A percentile compares a stretch with the other conserved stretches of the same genome.
phyloP scores from a whole-genome alignment of 192 early-diverging fungal species.

The Coemansia sp. region DNA sequence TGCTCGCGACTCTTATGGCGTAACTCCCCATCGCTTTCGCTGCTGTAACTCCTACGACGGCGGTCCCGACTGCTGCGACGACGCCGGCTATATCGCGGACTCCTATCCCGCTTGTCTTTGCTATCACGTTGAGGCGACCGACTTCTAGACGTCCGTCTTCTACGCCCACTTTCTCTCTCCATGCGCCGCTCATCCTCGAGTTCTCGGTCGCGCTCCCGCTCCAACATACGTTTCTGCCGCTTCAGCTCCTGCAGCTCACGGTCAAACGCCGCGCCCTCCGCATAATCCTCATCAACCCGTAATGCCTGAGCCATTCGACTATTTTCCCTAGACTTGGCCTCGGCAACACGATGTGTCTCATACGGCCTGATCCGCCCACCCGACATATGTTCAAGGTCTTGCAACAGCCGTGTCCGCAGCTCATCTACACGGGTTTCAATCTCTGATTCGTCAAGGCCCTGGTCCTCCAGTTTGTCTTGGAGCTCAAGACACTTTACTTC shows the following conservation, averaged over 20 bases:
- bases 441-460: constrained; percentile 66
- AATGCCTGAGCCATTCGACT: constrained; percentile 65
- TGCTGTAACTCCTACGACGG: constrained; percentile 1
- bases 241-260: constrained; percentile 63
- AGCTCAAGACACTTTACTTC: constrained; percentile 85
- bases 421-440: constrained; percentile 65
- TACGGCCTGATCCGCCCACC: constrained; percentile 47
- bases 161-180: background rate
- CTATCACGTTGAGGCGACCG: background rate
- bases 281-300: constrained; percentile 64
- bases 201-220: constrained; percentile 22
- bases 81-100: background rate
- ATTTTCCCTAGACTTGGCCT: constrained; percentile 72
- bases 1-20: background rate
- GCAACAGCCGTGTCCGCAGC: constrained; percentile 61
- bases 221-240: constrained; percentile 26
- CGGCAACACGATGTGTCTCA: constrained; percentile 70
- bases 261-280: constrained; percentile 75
- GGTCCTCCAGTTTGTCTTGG: constrained; percentile 75
- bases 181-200: constrained; percentile 3
- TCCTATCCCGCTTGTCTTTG: background rate
- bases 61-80: background rate
- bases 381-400: constrained; percentile 44
- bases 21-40: background rate
- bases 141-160: background rate